These are phyloP conservation scores for Poa annua DNA, from an alignment of 176 grass and related monocot genomes.

Conservation along the genomic window DNA sequence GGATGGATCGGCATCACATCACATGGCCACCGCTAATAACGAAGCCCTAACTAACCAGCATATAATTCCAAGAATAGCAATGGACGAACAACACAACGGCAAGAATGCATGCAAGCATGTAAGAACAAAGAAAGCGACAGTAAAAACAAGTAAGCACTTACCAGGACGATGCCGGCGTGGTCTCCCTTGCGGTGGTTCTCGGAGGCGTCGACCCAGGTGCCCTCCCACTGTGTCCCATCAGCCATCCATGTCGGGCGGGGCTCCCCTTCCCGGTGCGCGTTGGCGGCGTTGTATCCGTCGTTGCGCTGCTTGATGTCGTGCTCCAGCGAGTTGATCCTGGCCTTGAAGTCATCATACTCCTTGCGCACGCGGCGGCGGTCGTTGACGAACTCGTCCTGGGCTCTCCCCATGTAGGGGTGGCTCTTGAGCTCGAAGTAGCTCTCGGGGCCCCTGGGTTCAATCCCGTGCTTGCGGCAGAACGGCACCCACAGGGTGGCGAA, in stretches of 20 bases:
- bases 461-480: conserved; percentile 87
- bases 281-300: conserved; percentile 64
- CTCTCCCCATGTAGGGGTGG: conserved; percentile 77
- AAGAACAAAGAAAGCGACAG: neutral
- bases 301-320: conserved; percentile 69
- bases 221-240: conserved; percentile 72
- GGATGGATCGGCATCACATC: neutral
- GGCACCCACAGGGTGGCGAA: conserved; percentile 88
- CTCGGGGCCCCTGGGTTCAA: conserved; percentile 73
- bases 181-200: conserved; percentile 84
- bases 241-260: conserved; percentile 71
- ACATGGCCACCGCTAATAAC: neutral
- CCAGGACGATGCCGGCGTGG: conserved; percentile 88
- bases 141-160: conserved; percentile 26
- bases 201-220: conserved; percentile 73
- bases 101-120: neutral
- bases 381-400: conserved; percentile 80
- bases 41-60: neutral
- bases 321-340: conserved; percentile 58
- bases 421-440: conserved; percentile 92
- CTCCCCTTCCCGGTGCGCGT: conserved; percentile 35
- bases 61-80: neutral
- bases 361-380: conserved; percentile 76
- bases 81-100: neutral
- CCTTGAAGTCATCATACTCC: conserved; percentile 95